phyloP scores from a whole-genome alignment of 305 asterid species.

The Fraxinus albicans region DNA sequence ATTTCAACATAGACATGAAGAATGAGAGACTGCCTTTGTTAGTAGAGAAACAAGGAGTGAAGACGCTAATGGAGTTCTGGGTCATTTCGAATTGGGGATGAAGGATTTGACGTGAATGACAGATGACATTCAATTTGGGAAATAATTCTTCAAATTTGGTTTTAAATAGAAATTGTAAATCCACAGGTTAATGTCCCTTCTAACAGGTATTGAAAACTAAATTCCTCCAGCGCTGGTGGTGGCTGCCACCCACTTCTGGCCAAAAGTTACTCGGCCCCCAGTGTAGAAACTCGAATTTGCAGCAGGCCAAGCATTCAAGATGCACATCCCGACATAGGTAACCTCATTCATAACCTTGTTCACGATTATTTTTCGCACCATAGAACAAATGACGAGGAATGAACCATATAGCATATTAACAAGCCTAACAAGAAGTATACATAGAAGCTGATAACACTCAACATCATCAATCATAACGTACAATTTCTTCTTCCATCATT shows the following conservation, averaged over 20 bases:
- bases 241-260: not conserved
- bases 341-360: not conserved
- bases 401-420: not conserved
- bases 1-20: not conserved
- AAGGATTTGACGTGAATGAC: not conserved
- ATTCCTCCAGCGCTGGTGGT: not conserved
- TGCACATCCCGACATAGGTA: not conserved
- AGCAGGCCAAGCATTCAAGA: not conserved
- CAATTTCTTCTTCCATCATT: not conserved
- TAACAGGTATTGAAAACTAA: not conserved
- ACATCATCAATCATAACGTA: not conserved
- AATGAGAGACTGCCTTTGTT: slow-evolving; percentile 40
- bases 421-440: not conserved
- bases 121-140: too few relatives aligned
- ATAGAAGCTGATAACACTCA: not conserved
- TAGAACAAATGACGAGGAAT: not conserved
- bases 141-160: too few relatives aligned
- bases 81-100: not conserved
- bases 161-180: not conserved
- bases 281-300: not conserved
- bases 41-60: not conserved
- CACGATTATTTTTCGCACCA: not conserved
- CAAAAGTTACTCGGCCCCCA: not conserved
- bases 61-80: not conserved
- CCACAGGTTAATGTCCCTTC: not conserved